These are phyloP conservation scores for Jaenimonas drosophilae DNA, from an alignment of 208 protist genomes.

Conservation along the genomic window DNA sequence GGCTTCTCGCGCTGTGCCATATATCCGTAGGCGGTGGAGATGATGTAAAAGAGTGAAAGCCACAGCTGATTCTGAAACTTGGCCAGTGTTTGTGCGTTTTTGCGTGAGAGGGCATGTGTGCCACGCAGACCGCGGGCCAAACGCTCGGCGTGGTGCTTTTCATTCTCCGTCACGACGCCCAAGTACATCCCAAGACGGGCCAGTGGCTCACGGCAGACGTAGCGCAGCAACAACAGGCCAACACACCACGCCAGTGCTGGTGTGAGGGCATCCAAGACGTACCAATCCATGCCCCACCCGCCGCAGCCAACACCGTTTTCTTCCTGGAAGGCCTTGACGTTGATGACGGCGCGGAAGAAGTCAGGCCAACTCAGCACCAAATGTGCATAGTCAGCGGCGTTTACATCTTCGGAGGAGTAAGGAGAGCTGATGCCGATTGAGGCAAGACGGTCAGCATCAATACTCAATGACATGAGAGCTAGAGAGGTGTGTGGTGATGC, in stretches of 20 bases:
- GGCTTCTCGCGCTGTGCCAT: constrained; percentile 34
- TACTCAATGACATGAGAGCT: no score
- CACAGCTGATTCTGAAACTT: constrained; percentile 78
- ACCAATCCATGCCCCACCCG: constrained; percentile 32
- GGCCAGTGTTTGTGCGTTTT: no score
- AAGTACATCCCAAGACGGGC: constrained; percentile 40
- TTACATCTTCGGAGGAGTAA: no score
- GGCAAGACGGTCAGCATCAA: no score
- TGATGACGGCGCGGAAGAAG: no score
- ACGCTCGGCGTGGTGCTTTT: constrained; percentile 9
- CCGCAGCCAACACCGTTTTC: constrained; percentile 7
- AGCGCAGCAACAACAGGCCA: constrained; percentile 37
- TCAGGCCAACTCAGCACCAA: no score
- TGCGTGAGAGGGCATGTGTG: constrained; percentile 11
- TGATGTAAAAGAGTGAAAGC: constrained; percentile 51
- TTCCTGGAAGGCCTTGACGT: no score
- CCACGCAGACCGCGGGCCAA: no score
- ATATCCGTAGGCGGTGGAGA: constrained; percentile 40
- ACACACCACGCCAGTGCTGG: constrained; percentile 33
- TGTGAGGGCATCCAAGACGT: constrained; percentile 12
- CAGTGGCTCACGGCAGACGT: constrained; percentile 22
- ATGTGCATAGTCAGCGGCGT: no score
- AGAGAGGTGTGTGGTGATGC: no score
- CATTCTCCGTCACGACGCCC: constrained; percentile 37
- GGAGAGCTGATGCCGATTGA: no score